These are phyloP conservation scores for Dioscorea dumetorum DNA, from an alignment of 106 monocot genomes.

Conservation along the genomic window DNA sequence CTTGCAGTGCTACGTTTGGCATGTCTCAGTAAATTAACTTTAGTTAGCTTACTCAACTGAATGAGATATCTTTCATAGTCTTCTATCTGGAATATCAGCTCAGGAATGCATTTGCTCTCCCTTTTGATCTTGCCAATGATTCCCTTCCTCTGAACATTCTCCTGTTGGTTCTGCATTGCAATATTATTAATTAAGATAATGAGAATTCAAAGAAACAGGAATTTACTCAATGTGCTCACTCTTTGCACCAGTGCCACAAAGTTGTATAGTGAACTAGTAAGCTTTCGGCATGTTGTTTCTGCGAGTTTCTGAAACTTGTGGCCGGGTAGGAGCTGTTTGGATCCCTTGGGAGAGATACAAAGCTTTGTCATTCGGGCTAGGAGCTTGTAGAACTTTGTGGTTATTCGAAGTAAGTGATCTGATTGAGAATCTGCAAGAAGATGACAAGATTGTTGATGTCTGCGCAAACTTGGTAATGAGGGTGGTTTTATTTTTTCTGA, in stretches of 20 bases:
- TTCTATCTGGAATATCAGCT: slow-evolving; percentile 90
- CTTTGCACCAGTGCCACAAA: slow-evolving; percentile 66
- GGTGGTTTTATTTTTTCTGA: too few relatives aligned
- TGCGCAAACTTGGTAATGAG: too few relatives aligned
- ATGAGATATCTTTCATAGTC: slow-evolving; percentile 92
- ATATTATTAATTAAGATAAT: background rate
- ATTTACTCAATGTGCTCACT: slow-evolving; percentile 21
- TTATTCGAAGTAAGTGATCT: slow-evolving; percentile 63
- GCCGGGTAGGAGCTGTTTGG: slow-evolving; percentile 49
- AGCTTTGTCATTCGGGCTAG: slow-evolving; percentile 67
- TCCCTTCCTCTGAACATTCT: slow-evolving; percentile 25
- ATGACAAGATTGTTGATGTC: background rate
- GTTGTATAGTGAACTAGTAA: slow-evolving; percentile 68
- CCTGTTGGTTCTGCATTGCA: slow-evolving; percentile 60
- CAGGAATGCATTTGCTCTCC: slow-evolving; percentile 83
- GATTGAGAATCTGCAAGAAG: slow-evolving; percentile 59
- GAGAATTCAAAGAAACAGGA: background rate
- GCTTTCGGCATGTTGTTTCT: slow-evolving; percentile 71
- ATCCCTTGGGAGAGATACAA: slow-evolving; percentile 61
- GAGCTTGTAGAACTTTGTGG: slow-evolving; percentile 78
- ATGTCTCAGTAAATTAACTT: slow-evolving; percentile 78
- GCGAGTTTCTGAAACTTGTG: slow-evolving; percentile 73
- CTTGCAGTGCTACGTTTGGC: slow-evolving; percentile 89
- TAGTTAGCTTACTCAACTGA: slow-evolving; percentile 67
- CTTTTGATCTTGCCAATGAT: slow-evolving; percentile 71